Evolutionary conservation across 345 rosid genomes (phyloP).

Genomic region (Camelina sativa): DNA sequence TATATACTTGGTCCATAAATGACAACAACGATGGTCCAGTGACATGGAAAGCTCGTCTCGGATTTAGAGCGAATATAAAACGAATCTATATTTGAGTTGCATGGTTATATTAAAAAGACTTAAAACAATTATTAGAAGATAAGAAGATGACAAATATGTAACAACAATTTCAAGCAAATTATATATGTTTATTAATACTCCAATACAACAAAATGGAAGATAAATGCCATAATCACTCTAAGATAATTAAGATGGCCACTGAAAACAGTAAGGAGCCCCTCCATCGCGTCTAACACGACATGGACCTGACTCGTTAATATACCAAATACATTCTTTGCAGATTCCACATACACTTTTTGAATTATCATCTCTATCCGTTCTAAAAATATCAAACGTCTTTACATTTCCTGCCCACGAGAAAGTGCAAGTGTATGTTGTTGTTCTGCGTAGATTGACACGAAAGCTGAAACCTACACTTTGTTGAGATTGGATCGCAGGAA

Average conservation of each 20-base stretch:
- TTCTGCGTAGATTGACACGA: conserved; percentile 16
- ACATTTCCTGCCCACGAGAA: conserved; percentile 12
- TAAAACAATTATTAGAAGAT: neutral
- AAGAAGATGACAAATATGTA: neutral
- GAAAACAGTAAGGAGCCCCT: conserved; percentile 12
- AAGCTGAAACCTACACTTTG: neutral
- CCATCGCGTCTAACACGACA: conserved; percentile 23
- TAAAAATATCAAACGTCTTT: conserved; percentile 10
- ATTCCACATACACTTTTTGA: neutral
- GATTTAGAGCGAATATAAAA: neutral
- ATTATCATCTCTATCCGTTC: neutral
- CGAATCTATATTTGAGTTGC: neutral
- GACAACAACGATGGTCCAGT: conserved; percentile 16
- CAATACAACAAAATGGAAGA: neutral
- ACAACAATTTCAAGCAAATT: neutral
- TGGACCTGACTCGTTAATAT: neutral
- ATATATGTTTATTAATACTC: neutral
- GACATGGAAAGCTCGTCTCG: conserved; percentile 23
- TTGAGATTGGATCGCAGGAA: neutral
- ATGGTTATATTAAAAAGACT: neutral
- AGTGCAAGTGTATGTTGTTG: conserved; percentile 14
- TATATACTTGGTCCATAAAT: conserved; percentile 29
- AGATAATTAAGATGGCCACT: conserved; percentile 14
- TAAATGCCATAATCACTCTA: neutral
- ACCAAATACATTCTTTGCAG: conserved; percentile 24